Evolutionary conservation across 2,329 filamentous ascomycete species (phyloP).

Genomic region (Fusarium temperatum): DNA sequence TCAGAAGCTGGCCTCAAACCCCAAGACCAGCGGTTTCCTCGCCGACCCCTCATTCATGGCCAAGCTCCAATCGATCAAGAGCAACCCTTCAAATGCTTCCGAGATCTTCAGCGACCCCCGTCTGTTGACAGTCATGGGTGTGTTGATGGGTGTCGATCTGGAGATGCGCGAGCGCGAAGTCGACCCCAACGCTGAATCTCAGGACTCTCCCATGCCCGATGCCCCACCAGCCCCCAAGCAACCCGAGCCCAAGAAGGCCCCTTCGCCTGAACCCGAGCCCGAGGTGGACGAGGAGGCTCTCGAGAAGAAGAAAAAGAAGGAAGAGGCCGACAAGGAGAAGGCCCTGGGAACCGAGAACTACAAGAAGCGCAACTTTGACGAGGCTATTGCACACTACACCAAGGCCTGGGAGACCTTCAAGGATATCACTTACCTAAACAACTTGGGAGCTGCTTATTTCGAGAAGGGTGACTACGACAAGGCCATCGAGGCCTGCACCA

Average conservation of each 20-base stretch:
- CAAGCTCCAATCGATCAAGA: conserved; percentile 83
- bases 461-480: conserved; percentile 95
- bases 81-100: conserved; percentile 81
- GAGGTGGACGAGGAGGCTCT: conserved; percentile 84
- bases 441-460: conserved; percentile 91
- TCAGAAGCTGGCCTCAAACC: conserved; percentile 90
- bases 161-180: conserved; percentile 53
- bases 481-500: conserved; percentile 84
- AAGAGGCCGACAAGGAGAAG: conserved; percentile 94
- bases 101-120: conserved; percentile 88
- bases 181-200: conserved; percentile 48
- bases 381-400: conserved; percentile 91
- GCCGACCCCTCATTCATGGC: conserved; percentile 88
- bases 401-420: conserved; percentile 96
- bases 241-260: conserved; percentile 64
- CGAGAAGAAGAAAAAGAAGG: conserved; percentile 90
- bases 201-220: conserved; percentile 81
- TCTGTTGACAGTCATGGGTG: conserved; percentile 93
- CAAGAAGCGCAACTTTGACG: conserved; percentile 98
- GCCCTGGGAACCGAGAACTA: conserved; percentile 92
- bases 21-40: conserved; percentile 86
- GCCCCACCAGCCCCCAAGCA: conserved; percentile 53
- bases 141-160: conserved; percentile 94
- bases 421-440: conserved; percentile 98
- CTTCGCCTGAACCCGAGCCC: conserved; percentile 68